Base-by-base conservation (phyloP, 164 flowering plant species). In the Amborella trichopoda region DNA sequence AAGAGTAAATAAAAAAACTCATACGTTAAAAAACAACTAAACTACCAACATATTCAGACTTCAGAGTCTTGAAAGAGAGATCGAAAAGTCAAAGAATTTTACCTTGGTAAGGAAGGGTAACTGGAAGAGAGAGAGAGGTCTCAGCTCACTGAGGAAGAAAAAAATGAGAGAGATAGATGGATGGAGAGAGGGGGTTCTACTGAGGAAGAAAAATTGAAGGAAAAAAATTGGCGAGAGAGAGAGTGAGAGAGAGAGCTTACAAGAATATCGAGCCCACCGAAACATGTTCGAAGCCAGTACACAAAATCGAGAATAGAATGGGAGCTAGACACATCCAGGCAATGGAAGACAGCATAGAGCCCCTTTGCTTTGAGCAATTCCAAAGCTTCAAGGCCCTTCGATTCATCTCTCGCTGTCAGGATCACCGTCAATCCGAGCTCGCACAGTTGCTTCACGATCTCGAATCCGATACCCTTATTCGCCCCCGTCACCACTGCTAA, bases 401-500 rank as follows among this genome's bases (percentile, higher is more conserved):
- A 51, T 0, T 14, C 39, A 53, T 81, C 81, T 63, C 96, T 69
- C 2, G 84, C 78, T 0, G 96, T 84, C 14, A 81, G 48, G 14
- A 88, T 47, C 17, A 88, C 96, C 0, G 74, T 81, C 13, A 88
- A 33, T 1, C 94, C 96, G 18, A 71, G 38, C 60, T 76, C 68
- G 1, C 86, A 78, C 9, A 88, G 53, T 27, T 50, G 42, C 67
- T 69, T 81, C 46, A 73, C 96, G 0, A 84, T 23, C 0, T 74
- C 77, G 38, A 62, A 80, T 10, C 96, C 96, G 3, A 88, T 88
- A 39, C 96, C 94, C 46, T 69, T 80, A 65, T 88, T 88, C 6
- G 75, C 91, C 24, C 96, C 96, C 0, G 94, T 88, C 21, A 88
- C 89, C 0, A 83, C 68, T 0, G 78, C 94, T 4, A 73, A 64